A percentile compares a stretch with the other conserved stretches of the same genome.
Conservation (phyloP, 208 protist genomes). For the Wallacemonas collosoma region DNA sequence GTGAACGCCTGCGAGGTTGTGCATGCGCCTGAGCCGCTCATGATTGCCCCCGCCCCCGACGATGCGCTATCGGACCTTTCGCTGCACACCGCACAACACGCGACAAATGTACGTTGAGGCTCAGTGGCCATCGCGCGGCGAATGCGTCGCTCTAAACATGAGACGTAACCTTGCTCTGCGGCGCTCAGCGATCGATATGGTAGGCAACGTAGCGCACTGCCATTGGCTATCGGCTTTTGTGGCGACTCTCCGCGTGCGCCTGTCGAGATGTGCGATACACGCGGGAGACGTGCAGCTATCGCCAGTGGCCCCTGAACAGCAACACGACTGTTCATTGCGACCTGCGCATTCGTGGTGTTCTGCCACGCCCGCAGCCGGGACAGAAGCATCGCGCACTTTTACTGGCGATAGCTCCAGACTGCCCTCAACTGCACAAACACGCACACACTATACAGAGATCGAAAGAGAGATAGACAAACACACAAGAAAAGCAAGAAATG, state of each 20-base stretch:
- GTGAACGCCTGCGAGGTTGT: constrained; percentile 25
- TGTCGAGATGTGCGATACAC: too few relatives aligned
- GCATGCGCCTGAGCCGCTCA: background rate
- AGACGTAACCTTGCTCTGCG: constrained; percentile 23
- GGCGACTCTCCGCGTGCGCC: too few relatives aligned
- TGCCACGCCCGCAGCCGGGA: constrained; percentile 12
- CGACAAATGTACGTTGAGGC: background rate
- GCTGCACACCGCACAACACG: constrained; percentile 11
- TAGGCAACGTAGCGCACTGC: constrained; percentile 3
- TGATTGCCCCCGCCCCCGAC: background rate
- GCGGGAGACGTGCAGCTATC: too few relatives aligned
- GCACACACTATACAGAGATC: too few relatives aligned
- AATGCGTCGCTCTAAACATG: constrained; percentile 21
- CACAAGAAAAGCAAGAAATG: too few relatives aligned
- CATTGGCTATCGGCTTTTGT: background rate
- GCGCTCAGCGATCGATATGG: background rate
- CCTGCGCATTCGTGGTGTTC: background rate
- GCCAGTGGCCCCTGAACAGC: too few relatives aligned
- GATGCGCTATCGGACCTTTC: background rate
- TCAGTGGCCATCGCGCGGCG: background rate
- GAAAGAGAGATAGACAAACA: too few relatives aligned
- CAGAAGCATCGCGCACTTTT: background rate
- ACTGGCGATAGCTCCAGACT: too few relatives aligned
- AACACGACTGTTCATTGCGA: too few relatives aligned
- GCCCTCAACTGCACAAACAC: too few relatives aligned